These are phyloP conservation scores for Solanum sitiens DNA, from an alignment of 257 asterid species.

Conservation along the genomic window DNA sequence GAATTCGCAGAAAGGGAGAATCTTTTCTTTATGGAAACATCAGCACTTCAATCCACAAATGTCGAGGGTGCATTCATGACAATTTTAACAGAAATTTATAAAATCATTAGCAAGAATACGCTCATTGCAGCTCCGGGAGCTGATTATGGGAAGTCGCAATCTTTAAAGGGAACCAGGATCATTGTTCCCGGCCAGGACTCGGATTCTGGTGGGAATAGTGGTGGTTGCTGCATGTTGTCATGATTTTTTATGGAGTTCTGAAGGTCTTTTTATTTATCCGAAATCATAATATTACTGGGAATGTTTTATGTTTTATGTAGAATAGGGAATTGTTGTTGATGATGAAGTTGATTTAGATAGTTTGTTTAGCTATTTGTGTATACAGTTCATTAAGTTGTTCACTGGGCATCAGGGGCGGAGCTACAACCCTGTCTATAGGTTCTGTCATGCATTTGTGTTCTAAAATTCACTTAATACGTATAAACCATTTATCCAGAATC, in stretches of 20 bases:
- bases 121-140: conserved; percentile 23
- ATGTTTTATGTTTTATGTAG: background rate
- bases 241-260: conserved; percentile 3
- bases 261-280: background rate
- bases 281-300: background rate
- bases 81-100: conserved; percentile 44
- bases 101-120: conserved; percentile 61
- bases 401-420: background rate
- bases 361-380: background rate
- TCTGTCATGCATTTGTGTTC: background rate
- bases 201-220: conserved; percentile 24
- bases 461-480: background rate
- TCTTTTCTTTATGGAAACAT: conserved; percentile 79
- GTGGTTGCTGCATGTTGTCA: conserved; percentile 48
- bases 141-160: conserved; percentile 31
- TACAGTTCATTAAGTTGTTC: background rate
- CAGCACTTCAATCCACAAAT: conserved; percentile 71
- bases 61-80: conserved; percentile 66
- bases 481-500: background rate
- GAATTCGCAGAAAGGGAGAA: conserved; percentile 86
- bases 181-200: conserved; percentile 41
- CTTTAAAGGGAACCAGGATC: conserved; percentile 59
- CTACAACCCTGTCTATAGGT: background rate
- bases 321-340: background rate
- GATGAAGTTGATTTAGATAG: background rate